phyloP scores from a whole-genome alignment of 139 green algal species.

The Chlamydomonas sphaeroides region DNA sequence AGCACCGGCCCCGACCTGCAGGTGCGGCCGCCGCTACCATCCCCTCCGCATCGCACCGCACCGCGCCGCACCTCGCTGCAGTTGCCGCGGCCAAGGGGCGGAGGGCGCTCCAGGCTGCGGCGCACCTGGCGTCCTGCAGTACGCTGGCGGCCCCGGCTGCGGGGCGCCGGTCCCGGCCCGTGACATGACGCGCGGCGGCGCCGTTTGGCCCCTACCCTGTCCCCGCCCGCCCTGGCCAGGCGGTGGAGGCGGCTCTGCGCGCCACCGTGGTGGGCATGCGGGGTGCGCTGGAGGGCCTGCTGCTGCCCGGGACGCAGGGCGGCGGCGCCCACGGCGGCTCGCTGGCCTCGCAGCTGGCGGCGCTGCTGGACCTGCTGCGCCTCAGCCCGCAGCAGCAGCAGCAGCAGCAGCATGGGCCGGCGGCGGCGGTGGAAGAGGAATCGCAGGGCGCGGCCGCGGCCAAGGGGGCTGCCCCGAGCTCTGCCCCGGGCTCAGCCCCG shows the following conservation, averaged over 20 bases:
- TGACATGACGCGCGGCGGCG: too few relatives aligned
- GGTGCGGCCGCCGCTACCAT: too few relatives aligned
- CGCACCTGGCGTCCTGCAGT: too few relatives aligned
- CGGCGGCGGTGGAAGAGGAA: background rate
- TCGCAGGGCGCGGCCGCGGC: background rate
- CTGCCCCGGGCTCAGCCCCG: background rate
- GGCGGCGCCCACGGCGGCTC: too few relatives aligned
- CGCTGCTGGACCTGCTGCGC: conserved; percentile 4
- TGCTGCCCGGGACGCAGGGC: background rate
- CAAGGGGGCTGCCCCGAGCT: background rate
- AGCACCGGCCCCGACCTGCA: too few relatives aligned
- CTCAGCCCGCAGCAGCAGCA: conserved; percentile 7
- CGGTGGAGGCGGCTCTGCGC: conserved; percentile 2
- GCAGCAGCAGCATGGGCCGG: background rate
- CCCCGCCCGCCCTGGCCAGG: background rate
- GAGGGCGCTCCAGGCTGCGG: too few relatives aligned
- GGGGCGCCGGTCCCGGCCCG: too few relatives aligned
- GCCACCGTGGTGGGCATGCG: background rate
- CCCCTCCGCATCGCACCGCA: too few relatives aligned
- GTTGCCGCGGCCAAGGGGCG: too few relatives aligned
- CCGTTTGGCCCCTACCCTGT: too few relatives aligned
- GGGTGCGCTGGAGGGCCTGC: conserved; percentile 10
- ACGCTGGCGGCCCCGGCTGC: too few relatives aligned
- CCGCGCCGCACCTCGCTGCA: too few relatives aligned
- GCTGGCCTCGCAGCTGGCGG: background rate